Evolutionary conservation across 2,329 filamentous ascomycete species (phyloP).

Genomic region (Daldinia sp.): DNA sequence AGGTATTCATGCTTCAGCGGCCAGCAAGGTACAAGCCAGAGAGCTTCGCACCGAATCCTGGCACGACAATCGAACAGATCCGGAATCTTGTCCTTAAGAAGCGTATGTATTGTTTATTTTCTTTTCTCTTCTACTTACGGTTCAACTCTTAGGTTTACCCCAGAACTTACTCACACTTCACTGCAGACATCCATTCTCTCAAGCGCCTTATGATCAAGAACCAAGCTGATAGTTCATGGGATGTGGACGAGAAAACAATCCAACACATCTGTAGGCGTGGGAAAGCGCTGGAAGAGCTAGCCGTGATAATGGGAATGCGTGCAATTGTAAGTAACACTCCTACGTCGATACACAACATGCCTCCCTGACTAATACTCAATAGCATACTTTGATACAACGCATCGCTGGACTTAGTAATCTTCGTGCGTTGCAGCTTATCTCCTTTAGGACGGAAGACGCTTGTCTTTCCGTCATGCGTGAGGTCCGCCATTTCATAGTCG

Average conservation of each 20-base stretch:
- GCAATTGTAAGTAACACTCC: slow-evolving; percentile 57
- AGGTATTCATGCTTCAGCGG: slow-evolving; percentile 67
- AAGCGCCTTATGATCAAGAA: slow-evolving; percentile 69
- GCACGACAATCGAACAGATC: slow-evolving; percentile 65
- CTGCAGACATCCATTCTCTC: slow-evolving; percentile 56
- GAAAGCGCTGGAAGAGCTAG: slow-evolving; percentile 61
- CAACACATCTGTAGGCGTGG: slow-evolving; percentile 62
- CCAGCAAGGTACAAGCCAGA: slow-evolving; percentile 60
- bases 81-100: slow-evolving; percentile 64
- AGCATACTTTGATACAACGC: slow-evolving; percentile 67
- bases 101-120: slow-evolving; percentile 42
- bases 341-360: not conserved
- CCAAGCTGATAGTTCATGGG: slow-evolving; percentile 62
- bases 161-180: not conserved
- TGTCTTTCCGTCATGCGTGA: slow-evolving; percentile 66
- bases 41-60: slow-evolving; percentile 60
- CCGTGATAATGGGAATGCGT: slow-evolving; percentile 61
- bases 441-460: slow-evolving; percentile 63
- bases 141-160: not conserved
- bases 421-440: slow-evolving; percentile 63
- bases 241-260: slow-evolving; percentile 63
- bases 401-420: slow-evolving; percentile 58
- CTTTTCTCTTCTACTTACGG: not conserved
- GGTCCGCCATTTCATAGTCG: slow-evolving; percentile 65
- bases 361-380: slow-evolving; percentile 24